These are phyloP conservation scores for Fraxinus platypoda DNA, from an alignment of 305 asterid genomes.

Conservation along the genomic window DNA sequence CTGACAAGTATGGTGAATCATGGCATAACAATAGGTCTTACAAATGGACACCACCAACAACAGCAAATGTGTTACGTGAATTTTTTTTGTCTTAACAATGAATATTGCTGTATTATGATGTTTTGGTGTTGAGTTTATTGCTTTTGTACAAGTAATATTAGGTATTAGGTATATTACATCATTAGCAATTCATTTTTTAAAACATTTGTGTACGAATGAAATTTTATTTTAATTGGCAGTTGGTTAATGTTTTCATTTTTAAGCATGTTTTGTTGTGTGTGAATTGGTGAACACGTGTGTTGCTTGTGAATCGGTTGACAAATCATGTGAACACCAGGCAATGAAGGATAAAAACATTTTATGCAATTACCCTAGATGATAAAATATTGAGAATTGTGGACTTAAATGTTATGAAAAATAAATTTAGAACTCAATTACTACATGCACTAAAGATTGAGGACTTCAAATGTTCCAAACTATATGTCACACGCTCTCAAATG, in stretches of 20 bases:
- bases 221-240: background rate
- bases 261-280: background rate
- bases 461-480: background rate
- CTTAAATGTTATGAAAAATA: background rate
- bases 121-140: background rate
- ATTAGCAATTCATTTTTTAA: too few species aligned
- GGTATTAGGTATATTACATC: background rate
- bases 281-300: background rate
- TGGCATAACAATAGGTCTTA: background rate
- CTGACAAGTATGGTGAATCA: background rate
- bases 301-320: background rate
- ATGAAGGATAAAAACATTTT: background rate
- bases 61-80: background rate
- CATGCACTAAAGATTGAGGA: background rate
- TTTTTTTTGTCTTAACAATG: background rate
- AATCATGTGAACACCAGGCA: background rate
- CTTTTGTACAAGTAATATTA: background rate
- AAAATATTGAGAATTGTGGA: background rate
- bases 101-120: background rate
- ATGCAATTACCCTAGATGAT: background rate
- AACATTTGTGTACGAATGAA: background rate
- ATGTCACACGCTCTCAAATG: too few species aligned
- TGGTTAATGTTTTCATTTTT: background rate
- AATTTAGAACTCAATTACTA: background rate
- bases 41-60: background rate